phyloP scores from a whole-genome alignment of 2,329 filamentous ascomycete genomes.

The Arthrobotrys conoides region DNA sequence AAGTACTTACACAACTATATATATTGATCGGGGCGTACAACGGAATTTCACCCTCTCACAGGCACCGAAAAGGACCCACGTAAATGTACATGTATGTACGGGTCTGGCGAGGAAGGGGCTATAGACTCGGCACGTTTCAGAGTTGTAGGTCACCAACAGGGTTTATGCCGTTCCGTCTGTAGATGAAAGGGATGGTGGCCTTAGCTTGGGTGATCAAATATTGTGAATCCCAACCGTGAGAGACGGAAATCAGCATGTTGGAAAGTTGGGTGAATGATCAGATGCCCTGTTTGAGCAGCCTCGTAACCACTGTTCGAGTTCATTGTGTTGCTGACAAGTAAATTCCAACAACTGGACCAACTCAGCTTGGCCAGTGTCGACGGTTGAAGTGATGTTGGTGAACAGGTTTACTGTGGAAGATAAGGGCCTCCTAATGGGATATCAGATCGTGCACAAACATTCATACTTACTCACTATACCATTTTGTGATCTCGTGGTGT shows the following conservation, averaged over 20 bases:
- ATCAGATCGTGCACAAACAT: neutral
- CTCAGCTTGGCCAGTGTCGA: too few species aligned
- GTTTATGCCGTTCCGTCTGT: slow-evolving; percentile 7
- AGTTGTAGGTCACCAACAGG: neutral
- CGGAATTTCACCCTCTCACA: neutral
- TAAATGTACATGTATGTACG: too few species aligned
- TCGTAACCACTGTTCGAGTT: too few species aligned
- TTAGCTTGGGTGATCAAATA: neutral
- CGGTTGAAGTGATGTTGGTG: neutral
- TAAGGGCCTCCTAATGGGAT: neutral
- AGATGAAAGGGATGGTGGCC: neutral
- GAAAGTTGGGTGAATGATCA: neutral
- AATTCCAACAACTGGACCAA: neutral
- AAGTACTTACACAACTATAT: neutral
- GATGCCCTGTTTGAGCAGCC: neutral
- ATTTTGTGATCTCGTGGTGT: neutral
- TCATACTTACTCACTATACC: too few species aligned
- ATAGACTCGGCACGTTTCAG: slow-evolving; percentile 15
- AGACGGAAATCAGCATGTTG: neutral
- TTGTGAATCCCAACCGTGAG: neutral
- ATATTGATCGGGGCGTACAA: neutral
- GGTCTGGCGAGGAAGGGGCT: neutral
- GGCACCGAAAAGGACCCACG: neutral
- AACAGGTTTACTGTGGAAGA: neutral
- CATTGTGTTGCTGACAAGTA: neutral